These are phyloP conservation scores for Taxillus chinensis DNA, from an alignment of 164 flowering plant genomes.

Conservation along the genomic window DNA sequence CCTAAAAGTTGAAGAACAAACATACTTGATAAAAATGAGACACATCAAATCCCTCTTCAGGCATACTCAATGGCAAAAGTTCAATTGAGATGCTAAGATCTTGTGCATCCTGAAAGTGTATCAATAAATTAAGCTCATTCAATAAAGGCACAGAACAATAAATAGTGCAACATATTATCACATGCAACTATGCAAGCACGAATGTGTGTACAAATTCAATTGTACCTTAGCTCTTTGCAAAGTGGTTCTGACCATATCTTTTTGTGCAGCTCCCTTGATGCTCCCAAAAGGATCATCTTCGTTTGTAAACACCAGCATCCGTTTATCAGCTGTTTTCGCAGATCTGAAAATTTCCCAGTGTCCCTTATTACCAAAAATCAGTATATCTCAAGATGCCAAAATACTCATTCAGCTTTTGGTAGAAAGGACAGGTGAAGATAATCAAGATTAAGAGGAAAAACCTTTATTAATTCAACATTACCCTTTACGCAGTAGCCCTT, in stretches of 20 bases:
- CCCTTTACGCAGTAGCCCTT: slow-evolving; percentile 94
- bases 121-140: not conserved
- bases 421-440: not conserved
- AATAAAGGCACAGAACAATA: not conserved
- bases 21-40: slow-evolving; percentile 74
- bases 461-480: slow-evolving; percentile 12
- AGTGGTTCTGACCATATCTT: slow-evolving; percentile 86
- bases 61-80: slow-evolving; percentile 68
- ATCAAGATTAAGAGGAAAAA: not conserved
- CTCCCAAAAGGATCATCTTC: slow-evolving; percentile 96
- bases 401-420: not conserved
- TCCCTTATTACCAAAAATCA: not conserved
- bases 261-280: slow-evolving; percentile 51
- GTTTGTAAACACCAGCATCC: slow-evolving; percentile 78
- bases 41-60: slow-evolving; percentile 54
- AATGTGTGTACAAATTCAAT: not conserved
- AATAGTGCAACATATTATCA: too few species aligned
- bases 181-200: not conserved
- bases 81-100: slow-evolving; percentile 91
- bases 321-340: slow-evolving; percentile 66
- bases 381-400: not conserved
- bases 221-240: slow-evolving; percentile 85
- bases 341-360: slow-evolving; percentile 42
- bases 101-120: slow-evolving; percentile 71
- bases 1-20: slow-evolving; percentile 2